phyloP scores from a whole-genome alignment of 2,329 filamentous ascomycete genomes.

The Bisporella sp. region DNA sequence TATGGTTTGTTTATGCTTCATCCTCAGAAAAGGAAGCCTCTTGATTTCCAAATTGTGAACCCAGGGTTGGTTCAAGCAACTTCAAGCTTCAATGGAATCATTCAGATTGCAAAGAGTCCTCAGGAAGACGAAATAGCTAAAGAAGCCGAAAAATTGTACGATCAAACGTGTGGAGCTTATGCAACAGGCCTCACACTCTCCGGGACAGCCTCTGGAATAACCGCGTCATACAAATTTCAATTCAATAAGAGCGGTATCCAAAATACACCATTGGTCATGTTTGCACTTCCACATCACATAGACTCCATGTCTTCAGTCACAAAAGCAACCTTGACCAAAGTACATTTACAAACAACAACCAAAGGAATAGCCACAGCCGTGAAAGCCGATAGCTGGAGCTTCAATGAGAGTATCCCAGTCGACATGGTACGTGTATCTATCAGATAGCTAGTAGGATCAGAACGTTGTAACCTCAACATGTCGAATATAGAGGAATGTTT shows the following conservation, averaged over 20 bases:
- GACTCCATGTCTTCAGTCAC: conserved; percentile 61
- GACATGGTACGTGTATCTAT: conserved; percentile 42
- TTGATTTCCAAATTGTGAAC: conserved; percentile 62
- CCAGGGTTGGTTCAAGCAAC: conserved; percentile 59
- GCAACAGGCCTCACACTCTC: conserved; percentile 56
- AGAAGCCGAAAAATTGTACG: conserved; percentile 61
- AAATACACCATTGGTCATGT: conserved; percentile 65
- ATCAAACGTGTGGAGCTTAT: conserved; percentile 70
- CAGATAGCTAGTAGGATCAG: too few species aligned
- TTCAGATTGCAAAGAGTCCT: conserved; percentile 80
- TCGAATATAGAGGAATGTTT: too few species aligned
- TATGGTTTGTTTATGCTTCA: conserved; percentile 77
- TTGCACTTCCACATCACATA: conserved; percentile 79
- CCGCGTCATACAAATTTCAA: conserved; percentile 65
- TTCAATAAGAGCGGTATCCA: conserved; percentile 66
- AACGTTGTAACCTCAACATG: too few species aligned
- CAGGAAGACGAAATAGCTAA: conserved; percentile 22
- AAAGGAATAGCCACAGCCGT: conserved; percentile 76
- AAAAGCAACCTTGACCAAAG: conserved; percentile 37
- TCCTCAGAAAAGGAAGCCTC: conserved; percentile 46
- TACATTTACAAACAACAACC: conserved; percentile 71
- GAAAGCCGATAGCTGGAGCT: conserved; percentile 65
- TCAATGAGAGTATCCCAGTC: conserved; percentile 68
- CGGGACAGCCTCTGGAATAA: conserved; percentile 50
- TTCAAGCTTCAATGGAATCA: conserved; percentile 63